Percentiles rank a stretch among this genome's conserved stretches.
Conservation (phyloP, 495 filamentous ascomycete genomes). For the Penicillium canescens region DNA sequence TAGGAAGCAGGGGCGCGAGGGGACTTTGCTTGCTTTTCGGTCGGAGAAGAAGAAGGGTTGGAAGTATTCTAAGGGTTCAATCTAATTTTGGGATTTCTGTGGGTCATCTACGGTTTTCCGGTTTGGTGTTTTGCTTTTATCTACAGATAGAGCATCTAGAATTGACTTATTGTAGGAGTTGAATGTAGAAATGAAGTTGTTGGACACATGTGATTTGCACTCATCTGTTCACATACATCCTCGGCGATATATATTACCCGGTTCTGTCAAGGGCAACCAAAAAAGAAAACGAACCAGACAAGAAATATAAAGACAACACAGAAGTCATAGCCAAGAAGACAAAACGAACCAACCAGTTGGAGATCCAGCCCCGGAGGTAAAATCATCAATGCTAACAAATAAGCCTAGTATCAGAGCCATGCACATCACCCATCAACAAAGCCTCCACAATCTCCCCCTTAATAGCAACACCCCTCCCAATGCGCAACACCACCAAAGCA, state of each 20-base stretch:
- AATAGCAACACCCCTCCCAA: slow-evolving; percentile 44
- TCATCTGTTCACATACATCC: no score
- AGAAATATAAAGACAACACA: slow-evolving; percentile 3
- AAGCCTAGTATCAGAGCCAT: slow-evolving; percentile 27
- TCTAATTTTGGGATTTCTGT: slow-evolving; percentile 9
- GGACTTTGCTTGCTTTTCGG: slow-evolving; percentile 66
- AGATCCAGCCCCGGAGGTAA: slow-evolving; percentile 12
- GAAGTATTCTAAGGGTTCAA: slow-evolving; percentile 33
- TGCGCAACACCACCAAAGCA: slow-evolving; percentile 76
- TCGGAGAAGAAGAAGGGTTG: slow-evolving; percentile 70
- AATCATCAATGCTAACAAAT: slow-evolving; percentile 20
- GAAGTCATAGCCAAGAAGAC: slow-evolving; percentile 2
- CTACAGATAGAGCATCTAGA: not conserved
- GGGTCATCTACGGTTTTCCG: not conserved
- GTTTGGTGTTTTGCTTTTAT: not conserved
- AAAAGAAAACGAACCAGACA: slow-evolving; percentile 3
- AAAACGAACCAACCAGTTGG: slow-evolving; percentile 6
- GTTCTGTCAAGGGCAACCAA: slow-evolving; percentile 2
- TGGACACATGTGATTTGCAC: no score
- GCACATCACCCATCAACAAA: slow-evolving; percentile 58
- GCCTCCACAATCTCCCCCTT: slow-evolving; percentile 61
- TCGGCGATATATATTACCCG: no score
- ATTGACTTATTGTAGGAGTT: no score
- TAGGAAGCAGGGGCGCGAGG: slow-evolving; percentile 65
- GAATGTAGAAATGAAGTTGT: no score